Base-by-base conservation (phyloP, 2,329 filamentous ascomycete species). In the Metarhizium robertsii region DNA sequence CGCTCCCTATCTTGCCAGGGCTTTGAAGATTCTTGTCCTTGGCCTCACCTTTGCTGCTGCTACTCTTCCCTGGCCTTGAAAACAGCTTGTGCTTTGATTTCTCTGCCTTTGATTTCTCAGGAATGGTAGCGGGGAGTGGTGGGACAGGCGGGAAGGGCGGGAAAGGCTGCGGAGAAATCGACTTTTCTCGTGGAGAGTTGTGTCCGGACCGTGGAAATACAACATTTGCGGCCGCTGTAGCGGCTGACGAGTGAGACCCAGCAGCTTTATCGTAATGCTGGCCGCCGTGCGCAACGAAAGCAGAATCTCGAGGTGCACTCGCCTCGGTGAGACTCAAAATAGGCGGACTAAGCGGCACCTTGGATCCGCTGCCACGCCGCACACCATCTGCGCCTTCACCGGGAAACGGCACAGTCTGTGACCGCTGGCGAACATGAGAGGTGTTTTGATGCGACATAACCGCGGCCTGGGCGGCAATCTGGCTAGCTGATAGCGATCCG, bases 51-150 rank as follows among this genome's bases (percentile, higher is more conserved):
- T 87, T 90, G 57, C 58, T 58, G 56, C 84, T 83, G 52, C 81
- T 80, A 62, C 90, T 88, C 71, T 86, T 90, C 65, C 87, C 86
- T 0, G 87, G 87, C 52, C 88, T 81, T 6, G 86, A 89, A 66
- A 92, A 92, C 32, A 92, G 76, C 73, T 92, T 92, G 67, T 89
- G 87, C 71, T 90, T 91, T 58, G 84, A 83, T 58, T 89, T 88
- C 63, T 89, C 85, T 36, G 57, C 45, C 45, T 68, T 64, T 25
- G 79, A 78, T 67, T 87, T 85, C 61, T 87, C 84, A 2, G 76
- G 71, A 49, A 66, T 71, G 11, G 68, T 69, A 34, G 71, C 76
- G 16, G 65, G 67, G 8, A 67, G 66, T 25, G 70, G 70, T 25
- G 66, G 75, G 25, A 67, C 69, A 38, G 69, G 76, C 55, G 66